These are phyloP conservation scores for Ajuga chamaepitys DNA, from an alignment of 257 asterid species.

Conservation along the genomic window DNA sequence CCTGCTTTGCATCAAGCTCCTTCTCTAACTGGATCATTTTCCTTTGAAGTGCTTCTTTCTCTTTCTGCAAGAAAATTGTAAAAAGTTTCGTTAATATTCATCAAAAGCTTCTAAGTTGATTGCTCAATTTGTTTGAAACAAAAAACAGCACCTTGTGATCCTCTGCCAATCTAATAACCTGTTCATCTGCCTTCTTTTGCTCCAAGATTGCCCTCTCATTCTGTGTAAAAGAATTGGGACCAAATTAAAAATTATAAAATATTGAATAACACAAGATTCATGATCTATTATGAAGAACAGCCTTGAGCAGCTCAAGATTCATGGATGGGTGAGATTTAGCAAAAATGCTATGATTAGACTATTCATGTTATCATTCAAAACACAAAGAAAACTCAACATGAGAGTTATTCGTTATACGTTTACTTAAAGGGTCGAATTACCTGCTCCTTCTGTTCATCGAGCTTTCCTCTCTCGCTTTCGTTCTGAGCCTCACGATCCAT, in stretches of 20 bases:
- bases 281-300: not conserved
- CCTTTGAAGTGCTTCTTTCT: constrained; percentile 50
- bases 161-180: constrained; percentile 26
- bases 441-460: constrained; percentile 31
- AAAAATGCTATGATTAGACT: not conserved
- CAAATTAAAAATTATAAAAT: constrained; percentile 5
- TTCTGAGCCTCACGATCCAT: constrained; percentile 40
- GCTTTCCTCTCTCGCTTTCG: constrained; percentile 21
- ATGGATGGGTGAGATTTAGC: not conserved
- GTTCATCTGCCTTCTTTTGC: constrained; percentile 30
- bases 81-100: not conserved
- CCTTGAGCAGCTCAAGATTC: not conserved
- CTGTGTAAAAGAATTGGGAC: constrained; percentile 11
- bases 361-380: not conserved
- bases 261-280: not conserved
- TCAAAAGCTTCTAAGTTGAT: not conserved
- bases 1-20: constrained; percentile 63
- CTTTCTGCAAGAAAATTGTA: constrained; percentile 21
- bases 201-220: constrained; percentile 30
- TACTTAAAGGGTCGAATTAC: constrained; percentile 16
- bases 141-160: constrained; percentile 35
- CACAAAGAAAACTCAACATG: not conserved
- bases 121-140: not conserved
- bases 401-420: not conserved
- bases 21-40: constrained; percentile 54